These are phyloP conservation scores for Globisporangium lucens DNA, from an alignment of 352 stramenopile species.

Conservation along the genomic window DNA sequence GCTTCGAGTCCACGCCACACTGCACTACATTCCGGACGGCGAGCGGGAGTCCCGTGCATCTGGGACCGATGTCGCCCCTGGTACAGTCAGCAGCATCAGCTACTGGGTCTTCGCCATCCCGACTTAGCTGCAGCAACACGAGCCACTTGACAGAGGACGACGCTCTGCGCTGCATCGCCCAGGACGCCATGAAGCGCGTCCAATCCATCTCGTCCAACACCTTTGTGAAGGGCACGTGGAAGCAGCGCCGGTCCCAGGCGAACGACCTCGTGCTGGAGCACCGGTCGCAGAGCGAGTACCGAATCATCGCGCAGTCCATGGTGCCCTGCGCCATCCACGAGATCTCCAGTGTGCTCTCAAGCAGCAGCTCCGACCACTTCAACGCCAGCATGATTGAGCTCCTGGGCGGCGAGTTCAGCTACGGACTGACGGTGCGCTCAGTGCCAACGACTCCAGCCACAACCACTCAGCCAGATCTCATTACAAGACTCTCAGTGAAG, in stretches of 20 bases:
- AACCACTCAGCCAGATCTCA: not conserved
- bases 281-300: slow-evolving; percentile 17
- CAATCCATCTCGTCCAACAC: slow-evolving; percentile 12
- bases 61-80: slow-evolving; percentile 2
- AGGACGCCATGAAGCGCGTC: slow-evolving; percentile 11
- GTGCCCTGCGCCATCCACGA: slow-evolving; percentile 26
- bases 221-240: slow-evolving; percentile 18
- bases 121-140: not conserved
- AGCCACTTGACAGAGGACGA: slow-evolving; percentile 11
- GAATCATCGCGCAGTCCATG: slow-evolving; percentile 19
- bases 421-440: slow-evolving; percentile 23
- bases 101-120: not conserved
- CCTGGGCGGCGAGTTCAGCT: slow-evolving; percentile 23
- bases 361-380: slow-evolving; percentile 22
- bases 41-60: slow-evolving; percentile 1
- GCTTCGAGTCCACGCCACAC: not conserved
- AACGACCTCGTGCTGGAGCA: slow-evolving; percentile 18
- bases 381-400: slow-evolving; percentile 31
- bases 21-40: not conserved
- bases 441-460: slow-evolving; percentile 5
- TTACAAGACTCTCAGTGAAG: slow-evolving; percentile 19
- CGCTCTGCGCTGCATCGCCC: slow-evolving; percentile 9
- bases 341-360: slow-evolving; percentile 20
- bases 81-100: not conserved
- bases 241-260: slow-evolving; percentile 8